Evolutionary conservation across 2,329 filamentous ascomycete species (phyloP).

Genomic region (Calonectria hongkongensis): DNA sequence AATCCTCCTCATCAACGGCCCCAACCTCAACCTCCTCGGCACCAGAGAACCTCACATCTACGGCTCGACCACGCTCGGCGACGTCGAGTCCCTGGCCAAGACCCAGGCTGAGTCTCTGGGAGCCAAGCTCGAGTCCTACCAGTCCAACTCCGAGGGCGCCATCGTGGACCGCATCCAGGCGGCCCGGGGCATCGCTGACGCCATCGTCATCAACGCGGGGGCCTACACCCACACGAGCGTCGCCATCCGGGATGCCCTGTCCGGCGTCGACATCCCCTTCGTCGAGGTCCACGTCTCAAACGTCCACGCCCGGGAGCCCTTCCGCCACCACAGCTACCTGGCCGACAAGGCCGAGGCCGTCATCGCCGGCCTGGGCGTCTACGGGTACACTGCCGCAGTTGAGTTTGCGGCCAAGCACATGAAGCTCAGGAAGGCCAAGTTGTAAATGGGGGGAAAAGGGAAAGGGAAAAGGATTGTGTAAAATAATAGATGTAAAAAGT

Average conservation of each 20-base stretch:
- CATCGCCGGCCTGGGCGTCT: constrained; percentile 80
- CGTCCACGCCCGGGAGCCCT: constrained; percentile 82
- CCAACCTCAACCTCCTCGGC: constrained; percentile 87
- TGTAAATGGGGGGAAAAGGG: constrained; percentile 22
- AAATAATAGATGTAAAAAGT: neutral
- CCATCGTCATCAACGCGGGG: constrained; percentile 84
- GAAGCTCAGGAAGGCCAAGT: constrained; percentile 60
- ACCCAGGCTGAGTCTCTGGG: constrained; percentile 70
- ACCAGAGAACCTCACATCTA: constrained; percentile 84
- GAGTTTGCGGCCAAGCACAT: constrained; percentile 71
- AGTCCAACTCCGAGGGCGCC: constrained; percentile 87
- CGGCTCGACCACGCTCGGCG: constrained; percentile 79
- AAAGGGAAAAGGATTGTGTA: neutral
- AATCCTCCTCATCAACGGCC: constrained; percentile 87
- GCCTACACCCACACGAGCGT: constrained; percentile 86
- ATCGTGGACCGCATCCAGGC: constrained; percentile 84
- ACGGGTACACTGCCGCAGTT: constrained; percentile 77
- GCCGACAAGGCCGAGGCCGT: constrained; percentile 85
- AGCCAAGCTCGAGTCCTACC: constrained; percentile 74
- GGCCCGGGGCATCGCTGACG: constrained; percentile 75
- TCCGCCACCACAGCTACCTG: constrained; percentile 81
- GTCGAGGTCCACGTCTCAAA: constrained; percentile 87
- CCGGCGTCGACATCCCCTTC: constrained; percentile 82
- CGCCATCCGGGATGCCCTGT: constrained; percentile 83
- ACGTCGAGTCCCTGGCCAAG: constrained; percentile 72